Conservation (phyloP, 768 basidiomycete species). For the Mycena chlorophos region DNA sequence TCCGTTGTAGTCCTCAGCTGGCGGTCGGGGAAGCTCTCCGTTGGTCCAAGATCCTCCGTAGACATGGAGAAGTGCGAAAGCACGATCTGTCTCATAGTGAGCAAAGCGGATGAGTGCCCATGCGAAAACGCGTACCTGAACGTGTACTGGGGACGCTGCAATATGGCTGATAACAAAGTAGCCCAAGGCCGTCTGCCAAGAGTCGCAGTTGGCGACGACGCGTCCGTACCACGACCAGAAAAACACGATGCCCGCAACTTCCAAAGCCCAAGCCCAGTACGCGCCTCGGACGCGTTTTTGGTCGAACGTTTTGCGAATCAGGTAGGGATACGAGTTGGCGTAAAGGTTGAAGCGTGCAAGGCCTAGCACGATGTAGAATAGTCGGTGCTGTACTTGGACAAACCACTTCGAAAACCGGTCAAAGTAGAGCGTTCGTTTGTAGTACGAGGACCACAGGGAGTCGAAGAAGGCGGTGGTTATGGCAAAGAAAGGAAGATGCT, state of each 20-base stretch:
- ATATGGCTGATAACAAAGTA: conserved; percentile 86
- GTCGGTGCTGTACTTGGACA: conserved; percentile 80
- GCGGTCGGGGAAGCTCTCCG: conserved; percentile 89
- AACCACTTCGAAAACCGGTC: conserved; percentile 67
- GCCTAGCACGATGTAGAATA: conserved; percentile 89
- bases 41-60: conserved; percentile 85
- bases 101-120: background rate
- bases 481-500: conserved; percentile 92
- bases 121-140: conserved; percentile 64
- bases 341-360: conserved; percentile 96
- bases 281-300: conserved; percentile 65
- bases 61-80: conserved; percentile 97
- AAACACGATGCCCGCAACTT: conserved; percentile 71
- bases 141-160: conserved; percentile 86
- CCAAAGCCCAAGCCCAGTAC: conserved; percentile 76
- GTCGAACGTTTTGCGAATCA: conserved; percentile 66
- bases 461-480: conserved; percentile 86
- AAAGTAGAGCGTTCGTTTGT: conserved; percentile 82
- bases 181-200: conserved; percentile 64
- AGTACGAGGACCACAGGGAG: conserved; percentile 90
- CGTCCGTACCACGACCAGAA: conserved; percentile 89
- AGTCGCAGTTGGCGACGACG: conserved; percentile 69
- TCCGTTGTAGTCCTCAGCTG: conserved; percentile 98
- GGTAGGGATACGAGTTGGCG: conserved; percentile 76
- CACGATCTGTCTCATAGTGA: conserved; percentile 62